Evolutionary conservation across 768 basidiomycete genomes (phyloP).

Genomic region (Suillus subluteus): DNA sequence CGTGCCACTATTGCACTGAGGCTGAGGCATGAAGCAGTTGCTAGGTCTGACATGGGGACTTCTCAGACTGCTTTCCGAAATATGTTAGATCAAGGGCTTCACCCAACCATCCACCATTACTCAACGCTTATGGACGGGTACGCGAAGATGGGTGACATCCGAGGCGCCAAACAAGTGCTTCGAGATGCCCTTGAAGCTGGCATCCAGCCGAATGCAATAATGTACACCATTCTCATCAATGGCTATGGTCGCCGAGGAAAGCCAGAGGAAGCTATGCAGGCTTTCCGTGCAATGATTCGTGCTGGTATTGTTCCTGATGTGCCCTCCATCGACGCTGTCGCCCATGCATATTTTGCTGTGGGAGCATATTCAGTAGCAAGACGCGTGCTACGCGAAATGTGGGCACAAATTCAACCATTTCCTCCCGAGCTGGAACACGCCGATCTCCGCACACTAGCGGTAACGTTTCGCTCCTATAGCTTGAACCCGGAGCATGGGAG

Average conservation of each 20-base stretch:
- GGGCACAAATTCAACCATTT: constrained; percentile 67
- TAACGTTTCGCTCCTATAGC: constrained; percentile 50
- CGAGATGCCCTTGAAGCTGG: constrained; percentile 51
- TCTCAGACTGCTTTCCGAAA: constrained; percentile 58
- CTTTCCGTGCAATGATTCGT: constrained; percentile 66
- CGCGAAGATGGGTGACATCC: constrained; percentile 58
- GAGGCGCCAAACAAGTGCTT: constrained; percentile 59
- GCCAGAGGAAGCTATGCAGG: constrained; percentile 52
- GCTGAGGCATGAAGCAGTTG: constrained; percentile 62
- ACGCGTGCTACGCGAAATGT: constrained; percentile 58
- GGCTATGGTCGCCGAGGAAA: constrained; percentile 68
- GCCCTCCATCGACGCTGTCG: constrained; percentile 69
- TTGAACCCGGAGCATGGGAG: constrained; percentile 19
- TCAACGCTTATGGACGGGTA: constrained; percentile 80
- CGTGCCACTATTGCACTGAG: constrained; percentile 60
- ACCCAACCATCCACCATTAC: constrained; percentile 74
- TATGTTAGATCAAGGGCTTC: constrained; percentile 70
- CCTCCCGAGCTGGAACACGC: constrained; percentile 50
- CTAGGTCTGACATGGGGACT: constrained; percentile 51
- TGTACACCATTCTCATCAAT: constrained; percentile 79
- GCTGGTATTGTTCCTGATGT: constrained; percentile 70
- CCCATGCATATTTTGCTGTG: constrained; percentile 64
- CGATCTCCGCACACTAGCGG: constrained; percentile 49
- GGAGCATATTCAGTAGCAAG: constrained; percentile 56
- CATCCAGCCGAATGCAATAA: constrained; percentile 59